These are phyloP conservation scores for Wickerhamiella domercqiae DNA, from an alignment of 805 yeast species.

Conservation along the genomic window DNA sequence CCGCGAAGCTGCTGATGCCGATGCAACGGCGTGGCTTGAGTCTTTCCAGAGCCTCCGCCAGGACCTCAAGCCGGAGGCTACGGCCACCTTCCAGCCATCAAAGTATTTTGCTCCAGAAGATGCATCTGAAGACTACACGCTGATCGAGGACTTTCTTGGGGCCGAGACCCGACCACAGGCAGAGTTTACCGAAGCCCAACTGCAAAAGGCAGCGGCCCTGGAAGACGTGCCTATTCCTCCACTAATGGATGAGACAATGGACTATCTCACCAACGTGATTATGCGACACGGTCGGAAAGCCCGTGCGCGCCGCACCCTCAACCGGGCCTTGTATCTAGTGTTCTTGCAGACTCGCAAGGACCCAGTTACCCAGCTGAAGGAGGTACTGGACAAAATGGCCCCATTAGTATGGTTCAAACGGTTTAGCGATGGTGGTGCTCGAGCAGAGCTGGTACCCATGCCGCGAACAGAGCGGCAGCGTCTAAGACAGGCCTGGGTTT, in stretches of 20 bases:
- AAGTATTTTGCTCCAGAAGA: slow-evolving; percentile 30
- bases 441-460: slow-evolving; percentile 62
- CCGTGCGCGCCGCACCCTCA: slow-evolving; percentile 54
- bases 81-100: slow-evolving; percentile 24
- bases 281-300: slow-evolving; percentile 89
- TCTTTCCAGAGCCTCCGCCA: slow-evolving; percentile 27
- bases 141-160: slow-evolving; percentile 6
- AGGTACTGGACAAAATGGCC: slow-evolving; percentile 63
- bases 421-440: slow-evolving; percentile 73
- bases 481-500: slow-evolving; percentile 68
- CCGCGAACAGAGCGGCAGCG: slow-evolving; percentile 76
- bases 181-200: slow-evolving; percentile 33
- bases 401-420: slow-evolving; percentile 71
- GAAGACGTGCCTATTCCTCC: slow-evolving; percentile 42
- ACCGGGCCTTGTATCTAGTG: slow-evolving; percentile 66
- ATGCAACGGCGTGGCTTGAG: slow-evolving; percentile 29
- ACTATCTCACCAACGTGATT: slow-evolving; percentile 66
- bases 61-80: slow-evolving; percentile 26
- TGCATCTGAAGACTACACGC: slow-evolving; percentile 22
- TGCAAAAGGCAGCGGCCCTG: slow-evolving; percentile 37
- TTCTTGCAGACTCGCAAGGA: slow-evolving; percentile 59
- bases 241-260: slow-evolving; percentile 52
- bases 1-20: slow-evolving; percentile 23
- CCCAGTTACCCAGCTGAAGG: slow-evolving; percentile 62
- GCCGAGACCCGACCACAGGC: not conserved